These are phyloP conservation scores for Vicia villosa DNA, from an alignment of 306 rosid genomes.

Conservation along the genomic window DNA sequence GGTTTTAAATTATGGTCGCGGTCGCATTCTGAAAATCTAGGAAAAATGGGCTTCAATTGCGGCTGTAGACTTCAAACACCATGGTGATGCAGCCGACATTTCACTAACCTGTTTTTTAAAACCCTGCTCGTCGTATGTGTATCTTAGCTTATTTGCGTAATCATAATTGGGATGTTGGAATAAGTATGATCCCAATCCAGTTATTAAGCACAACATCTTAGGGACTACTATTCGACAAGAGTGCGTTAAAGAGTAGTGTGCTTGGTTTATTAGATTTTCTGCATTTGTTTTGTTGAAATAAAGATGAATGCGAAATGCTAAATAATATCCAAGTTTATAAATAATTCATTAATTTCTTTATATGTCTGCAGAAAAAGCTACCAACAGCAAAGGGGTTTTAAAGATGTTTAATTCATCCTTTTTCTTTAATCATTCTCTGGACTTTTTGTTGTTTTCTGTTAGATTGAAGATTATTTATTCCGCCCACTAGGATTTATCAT, in stretches of 20 bases:
- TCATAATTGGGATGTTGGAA: neutral
- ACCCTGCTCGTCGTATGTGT: neutral
- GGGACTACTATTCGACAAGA: constrained; percentile 8
- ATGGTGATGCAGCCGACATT: neutral
- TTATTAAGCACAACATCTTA: neutral
- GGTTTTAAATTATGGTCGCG: neutral
- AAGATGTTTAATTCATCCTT: neutral
- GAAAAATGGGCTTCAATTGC: neutral
- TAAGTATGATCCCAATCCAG: neutral
- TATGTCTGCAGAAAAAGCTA: neutral
- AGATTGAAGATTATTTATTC: neutral
- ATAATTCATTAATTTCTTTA: constrained; percentile 4
- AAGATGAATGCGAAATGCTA: neutral
- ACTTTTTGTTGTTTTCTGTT: neutral
- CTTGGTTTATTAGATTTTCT: neutral
- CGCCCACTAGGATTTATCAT: neutral
- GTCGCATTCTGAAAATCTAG: neutral
- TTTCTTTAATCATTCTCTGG: constrained; percentile 6
- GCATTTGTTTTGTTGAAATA: neutral
- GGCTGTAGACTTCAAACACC: neutral
- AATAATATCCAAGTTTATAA: neutral
- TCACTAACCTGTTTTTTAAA: neutral
- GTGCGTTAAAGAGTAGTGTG: neutral
- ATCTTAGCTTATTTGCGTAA: neutral
- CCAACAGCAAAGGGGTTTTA: neutral